Evolutionary conservation across 2,329 filamentous ascomycete genomes (phyloP), one percentile per base, ranked within the genome.

Genomic region (Fusarium fracticaudum): DNA sequence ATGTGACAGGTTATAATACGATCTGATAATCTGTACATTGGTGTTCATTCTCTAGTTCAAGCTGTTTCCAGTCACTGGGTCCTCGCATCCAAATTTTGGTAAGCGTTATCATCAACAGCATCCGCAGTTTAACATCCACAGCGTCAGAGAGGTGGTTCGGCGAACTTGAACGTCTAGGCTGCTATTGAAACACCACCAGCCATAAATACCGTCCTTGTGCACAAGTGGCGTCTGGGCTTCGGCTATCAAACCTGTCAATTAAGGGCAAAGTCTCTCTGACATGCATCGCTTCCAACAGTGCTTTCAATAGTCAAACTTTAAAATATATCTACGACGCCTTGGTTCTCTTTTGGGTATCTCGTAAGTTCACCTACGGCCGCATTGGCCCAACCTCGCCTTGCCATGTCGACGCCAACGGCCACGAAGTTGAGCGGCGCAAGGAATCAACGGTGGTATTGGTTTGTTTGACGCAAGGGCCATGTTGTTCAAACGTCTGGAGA

Each of bases 141-240:
- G 31, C 37, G 63, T 51, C n/a, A 40, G 45, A 43, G 58, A 38
- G 60, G 37, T 14, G 47, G 58, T 64, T 68, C 61, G 72, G 72
- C 65, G 41, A 69, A 51, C 41, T 29, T 40, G 53, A 54, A 54
- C 24, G 26, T 44, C 50, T 35, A 67, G 53, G 53, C 35, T 37
- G 10, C 38, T 47, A 29, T 41, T 35, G 29, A n/a, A 35, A 31
- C 24, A 38, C 33, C 24, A 43, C 43, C 54, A 51, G 35, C 48
- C 26, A 45, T 43, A 45, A 45, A 50, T 50, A 45, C 57, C 24
- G 29, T 29, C 43, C 43, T 20, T 48, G 57, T 40, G 43, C 50
- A 62, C 51, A 51, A 37, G 65, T 78, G 76, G 76, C 76, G 76
- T 69, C 55, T 73, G 45, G 51, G 67, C 68, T 73, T 76, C 74